Evolutionary conservation across 2,329 filamentous ascomycete species (phyloP), one percentile per base, ranked within the genome.

Genomic region (Ilyonectria destructans): DNA sequence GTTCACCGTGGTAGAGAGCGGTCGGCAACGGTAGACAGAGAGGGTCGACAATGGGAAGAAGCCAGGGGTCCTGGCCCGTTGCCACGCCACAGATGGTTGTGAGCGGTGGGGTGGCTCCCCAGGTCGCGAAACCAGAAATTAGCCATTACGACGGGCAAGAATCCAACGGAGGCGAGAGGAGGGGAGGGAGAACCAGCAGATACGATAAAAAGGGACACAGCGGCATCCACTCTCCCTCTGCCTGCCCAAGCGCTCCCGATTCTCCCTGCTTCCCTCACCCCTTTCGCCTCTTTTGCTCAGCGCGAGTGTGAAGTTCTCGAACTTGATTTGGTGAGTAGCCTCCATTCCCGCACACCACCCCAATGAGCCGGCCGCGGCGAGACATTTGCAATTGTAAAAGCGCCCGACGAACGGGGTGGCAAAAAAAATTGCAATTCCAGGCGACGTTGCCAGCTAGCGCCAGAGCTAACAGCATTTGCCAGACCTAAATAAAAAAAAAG

Each of bases 51-150:
- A 17, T n/a, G 40, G 17, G 6, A 57, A 43, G 31, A 33, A 37
- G 46, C 65, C 64, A 54, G 71, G 71, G 73, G 62, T 68, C 73
- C 73, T 74, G 54, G 71, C 48, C 62, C 59, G 68, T 73, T 75
- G 73, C 68, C 71, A 74, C 72, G 72, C 74, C 71, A 70, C 74
- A 73, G 73, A 72, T 75, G 60, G 71, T 58, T 69, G 61, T 66
- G 63, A 67, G 70, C 62, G 63, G 74, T 74, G 72, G 74, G 69
- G 71, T 71, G 73, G 71, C 62, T 71, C 68, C 68, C 66, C 70
- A 69, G 68, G 69, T 58, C 54, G 56, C 58, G 57, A 63, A 63
- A 65, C 60, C 61, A 75, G 70, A 76, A 76, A 75, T 76, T 75
- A 76, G 69, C 62, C 52, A 74, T 71, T 75, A 75, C 71, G 69